phyloP scores from a whole-genome alignment of 768 basidiomycete species.

The Ephemerocybe angulata region DNA sequence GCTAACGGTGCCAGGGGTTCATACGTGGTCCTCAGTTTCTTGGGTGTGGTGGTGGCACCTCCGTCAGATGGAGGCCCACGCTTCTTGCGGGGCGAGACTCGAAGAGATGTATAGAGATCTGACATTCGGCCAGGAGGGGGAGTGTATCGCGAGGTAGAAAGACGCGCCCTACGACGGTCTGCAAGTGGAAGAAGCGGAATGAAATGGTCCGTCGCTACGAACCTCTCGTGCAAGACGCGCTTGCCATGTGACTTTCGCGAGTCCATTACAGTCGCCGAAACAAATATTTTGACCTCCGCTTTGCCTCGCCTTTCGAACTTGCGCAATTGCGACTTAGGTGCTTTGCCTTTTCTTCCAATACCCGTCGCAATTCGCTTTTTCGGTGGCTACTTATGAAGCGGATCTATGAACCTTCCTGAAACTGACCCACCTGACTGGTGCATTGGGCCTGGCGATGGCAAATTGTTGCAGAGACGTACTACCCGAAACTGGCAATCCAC shows the following conservation, averaged over 20 bases:
- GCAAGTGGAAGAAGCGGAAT: neutral
- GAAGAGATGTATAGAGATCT: slow-evolving; percentile 57
- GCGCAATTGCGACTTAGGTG: no score
- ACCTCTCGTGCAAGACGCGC: neutral
- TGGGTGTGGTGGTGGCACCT: slow-evolving; percentile 58
- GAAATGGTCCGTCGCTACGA: neutral
- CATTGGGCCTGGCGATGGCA: no score
- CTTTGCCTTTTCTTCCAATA: no score
- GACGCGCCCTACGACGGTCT: slow-evolving; percentile 22
- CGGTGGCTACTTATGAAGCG: no score
- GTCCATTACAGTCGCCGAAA: neutral
- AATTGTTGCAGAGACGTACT: no score
- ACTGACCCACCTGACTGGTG: no score
- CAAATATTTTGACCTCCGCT: neutral
- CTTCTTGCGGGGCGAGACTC: slow-evolving; percentile 69
- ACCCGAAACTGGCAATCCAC: no score
- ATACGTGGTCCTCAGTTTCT: slow-evolving; percentile 59
- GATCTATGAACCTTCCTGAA: no score
- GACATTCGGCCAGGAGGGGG: slow-evolving; percentile 37
- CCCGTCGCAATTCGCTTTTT: no score
- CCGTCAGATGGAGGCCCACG: slow-evolving; percentile 55
- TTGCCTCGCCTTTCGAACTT: no score
- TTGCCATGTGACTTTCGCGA: neutral
- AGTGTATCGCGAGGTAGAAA: slow-evolving; percentile 19
- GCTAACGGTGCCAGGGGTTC: slow-evolving; percentile 18